A percentile compares a stretch with the other conserved stretches of the same genome.
phyloP scores from a whole-genome alignment of 805 yeast genomes.

The Starmera quercuum region DNA sequence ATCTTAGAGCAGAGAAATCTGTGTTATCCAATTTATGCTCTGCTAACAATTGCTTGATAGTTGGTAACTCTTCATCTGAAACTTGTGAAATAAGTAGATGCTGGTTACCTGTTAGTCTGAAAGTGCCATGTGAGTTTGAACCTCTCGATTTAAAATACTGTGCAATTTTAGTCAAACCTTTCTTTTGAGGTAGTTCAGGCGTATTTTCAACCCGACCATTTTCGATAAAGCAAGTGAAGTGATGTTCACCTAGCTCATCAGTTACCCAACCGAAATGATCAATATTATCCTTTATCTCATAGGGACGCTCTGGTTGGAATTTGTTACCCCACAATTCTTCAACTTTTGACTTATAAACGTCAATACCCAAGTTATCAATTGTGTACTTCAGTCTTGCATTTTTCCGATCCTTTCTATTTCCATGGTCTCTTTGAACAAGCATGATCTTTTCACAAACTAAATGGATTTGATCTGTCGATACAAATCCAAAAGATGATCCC shows the following conservation, averaged over 20 bases:
- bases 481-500: constrained; percentile 81
- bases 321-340: constrained; percentile 77
- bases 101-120: constrained; percentile 94
- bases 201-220: constrained; percentile 96
- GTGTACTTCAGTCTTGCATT: constrained; percentile 98
- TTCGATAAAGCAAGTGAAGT: constrained; percentile 90
- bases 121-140: constrained; percentile 65
- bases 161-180: constrained; percentile 79
- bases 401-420: constrained; percentile 93
- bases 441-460: constrained; percentile 84
- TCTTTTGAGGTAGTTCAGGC: constrained; percentile 80
- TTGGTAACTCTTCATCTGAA: constrained; percentile 56
- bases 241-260: constrained; percentile 78
- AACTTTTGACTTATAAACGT: constrained; percentile 67
- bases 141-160: constrained; percentile 41
- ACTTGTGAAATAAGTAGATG: constrained; percentile 75
- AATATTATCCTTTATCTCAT: constrained; percentile 75
- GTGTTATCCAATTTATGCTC: constrained; percentile 80
- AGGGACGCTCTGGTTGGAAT: constrained; percentile 64
- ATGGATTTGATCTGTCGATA: constrained; percentile 57
- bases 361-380: constrained; percentile 89
- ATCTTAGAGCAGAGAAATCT: constrained; percentile 73
- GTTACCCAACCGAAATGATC: constrained; percentile 93
- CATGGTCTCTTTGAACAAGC: constrained; percentile 90
- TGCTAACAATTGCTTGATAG: constrained; percentile 55